phyloP scores from a whole-genome alignment of 1,284 basidiomycete species.

The Malassezia arunalokei region DNA sequence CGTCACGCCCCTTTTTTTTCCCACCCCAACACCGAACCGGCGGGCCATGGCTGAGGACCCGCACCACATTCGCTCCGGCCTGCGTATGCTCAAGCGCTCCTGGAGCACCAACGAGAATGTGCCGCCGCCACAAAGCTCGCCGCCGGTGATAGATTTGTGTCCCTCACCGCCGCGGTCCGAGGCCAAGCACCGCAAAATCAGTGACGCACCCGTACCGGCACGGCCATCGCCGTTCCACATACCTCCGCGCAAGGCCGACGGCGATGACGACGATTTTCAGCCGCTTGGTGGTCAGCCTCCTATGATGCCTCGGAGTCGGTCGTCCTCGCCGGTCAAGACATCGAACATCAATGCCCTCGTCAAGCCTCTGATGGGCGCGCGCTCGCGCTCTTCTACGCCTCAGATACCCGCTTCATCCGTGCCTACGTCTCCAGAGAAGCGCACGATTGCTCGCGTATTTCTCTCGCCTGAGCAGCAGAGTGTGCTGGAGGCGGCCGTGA shows the following conservation, averaged over 20 bases:
- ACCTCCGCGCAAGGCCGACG: background rate
- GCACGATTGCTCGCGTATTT: conserved; percentile 14
- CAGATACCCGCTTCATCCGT: background rate
- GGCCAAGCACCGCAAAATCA: background rate
- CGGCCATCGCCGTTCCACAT: no score
- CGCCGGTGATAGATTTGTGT: background rate
- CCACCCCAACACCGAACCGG: background rate
- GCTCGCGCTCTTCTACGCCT: background rate
- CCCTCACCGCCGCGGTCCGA: background rate
- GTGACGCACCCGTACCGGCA: no score
- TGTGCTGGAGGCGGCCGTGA: conserved; percentile 36
- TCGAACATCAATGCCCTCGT: background rate
- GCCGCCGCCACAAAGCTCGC: background rate
- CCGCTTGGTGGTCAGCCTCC: background rate
- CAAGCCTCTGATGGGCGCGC: background rate
- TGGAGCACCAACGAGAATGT: conserved; percentile 5
- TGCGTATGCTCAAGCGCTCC: conserved; percentile 18
- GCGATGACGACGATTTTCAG: background rate
- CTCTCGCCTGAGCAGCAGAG: conserved; percentile 34
- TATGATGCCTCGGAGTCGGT: background rate
- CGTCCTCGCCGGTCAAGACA: background rate
- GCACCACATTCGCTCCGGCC: background rate
- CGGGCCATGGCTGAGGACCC: background rate
- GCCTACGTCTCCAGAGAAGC: background rate
- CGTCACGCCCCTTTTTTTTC: no score